Percentiles rank a stretch among this genome's conserved stretches.
Conservation (phyloP, 441 rosid genomes). For the Gossypium schwendimanii region DNA sequence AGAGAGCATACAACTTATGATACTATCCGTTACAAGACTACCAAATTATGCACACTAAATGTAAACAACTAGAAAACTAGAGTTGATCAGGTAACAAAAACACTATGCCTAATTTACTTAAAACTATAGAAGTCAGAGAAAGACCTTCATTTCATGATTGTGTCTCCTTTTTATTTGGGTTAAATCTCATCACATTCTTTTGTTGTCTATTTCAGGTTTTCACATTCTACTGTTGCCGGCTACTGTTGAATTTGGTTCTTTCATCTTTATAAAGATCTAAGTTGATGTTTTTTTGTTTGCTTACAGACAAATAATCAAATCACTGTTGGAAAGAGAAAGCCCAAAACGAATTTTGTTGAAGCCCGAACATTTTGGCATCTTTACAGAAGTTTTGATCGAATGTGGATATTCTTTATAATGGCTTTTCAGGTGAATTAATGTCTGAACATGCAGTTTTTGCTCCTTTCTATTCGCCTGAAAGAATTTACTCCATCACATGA, state of each 20-base stretch:
- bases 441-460: constrained; percentile 18
- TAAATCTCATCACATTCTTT: not conserved
- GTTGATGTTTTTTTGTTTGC: constrained; percentile 8
- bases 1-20: not conserved
- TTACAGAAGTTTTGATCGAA: constrained; percentile 89
- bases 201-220: constrained; percentile 1
- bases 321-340: constrained; percentile 50
- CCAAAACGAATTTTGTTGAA: constrained; percentile 98
- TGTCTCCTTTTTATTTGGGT: not conserved
- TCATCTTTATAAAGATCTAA: not conserved
- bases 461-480: constrained; percentile 14
- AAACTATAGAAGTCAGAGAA: not conserved
- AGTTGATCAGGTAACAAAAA: not conserved
- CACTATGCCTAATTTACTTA: not conserved
- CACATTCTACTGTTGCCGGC: not conserved
- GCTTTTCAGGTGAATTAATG: constrained; percentile 20
- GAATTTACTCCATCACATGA: constrained; percentile 13
- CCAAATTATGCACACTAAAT: not conserved
- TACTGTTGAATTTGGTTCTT: not conserved
- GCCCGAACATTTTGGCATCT: constrained; percentile 94
- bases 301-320: constrained; percentile 57
- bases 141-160: not conserved
- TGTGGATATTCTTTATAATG: constrained; percentile 53
- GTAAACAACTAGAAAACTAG: not conserved
- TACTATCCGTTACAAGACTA: not conserved